phyloP scores from a whole-genome alignment of 1,284 basidiomycete genomes.

The Fomes fomentarius region DNA sequence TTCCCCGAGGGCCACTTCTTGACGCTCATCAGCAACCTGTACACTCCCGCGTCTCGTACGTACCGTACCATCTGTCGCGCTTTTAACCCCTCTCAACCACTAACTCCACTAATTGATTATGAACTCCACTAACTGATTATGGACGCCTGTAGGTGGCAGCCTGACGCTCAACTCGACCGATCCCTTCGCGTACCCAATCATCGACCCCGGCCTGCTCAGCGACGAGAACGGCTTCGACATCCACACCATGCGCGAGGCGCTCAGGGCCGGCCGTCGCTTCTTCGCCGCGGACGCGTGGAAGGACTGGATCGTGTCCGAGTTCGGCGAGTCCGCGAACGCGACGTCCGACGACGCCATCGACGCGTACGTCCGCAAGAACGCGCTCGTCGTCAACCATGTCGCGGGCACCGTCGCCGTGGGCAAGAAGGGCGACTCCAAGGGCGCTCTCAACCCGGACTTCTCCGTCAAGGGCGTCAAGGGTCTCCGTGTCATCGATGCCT shows the following conservation, averaged over 20 bases:
- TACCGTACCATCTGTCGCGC: neutral
- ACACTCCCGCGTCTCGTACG: constrained; percentile 19
- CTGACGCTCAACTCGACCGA: constrained; percentile 27
- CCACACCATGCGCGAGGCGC: constrained; percentile 19
- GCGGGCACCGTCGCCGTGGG: constrained; percentile 8
- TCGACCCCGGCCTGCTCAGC: constrained; percentile 25
- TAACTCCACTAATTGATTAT: no score
- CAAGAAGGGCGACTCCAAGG: constrained; percentile 3
- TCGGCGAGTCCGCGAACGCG: constrained; percentile 1
- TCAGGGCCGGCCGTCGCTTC: constrained; percentile 24
- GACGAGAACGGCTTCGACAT: constrained; percentile 25
- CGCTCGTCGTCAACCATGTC: constrained; percentile 7
- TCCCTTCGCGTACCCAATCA: constrained; percentile 27
- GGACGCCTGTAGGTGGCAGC: constrained; percentile 23
- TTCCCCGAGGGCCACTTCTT: constrained; percentile 14
- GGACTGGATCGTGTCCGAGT: constrained; percentile 8
- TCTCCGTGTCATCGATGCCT: constrained; percentile 39
- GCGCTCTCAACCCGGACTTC: constrained; percentile 36
- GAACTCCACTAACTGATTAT: no score
- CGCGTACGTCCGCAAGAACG: constrained; percentile 15
- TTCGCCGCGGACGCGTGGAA: constrained; percentile 22
- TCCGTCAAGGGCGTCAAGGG: constrained; percentile 35
- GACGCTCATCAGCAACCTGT: constrained; percentile 11
- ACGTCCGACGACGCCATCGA: constrained; percentile 19
- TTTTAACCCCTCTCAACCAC: neutral